Percentiles rank a stretch among this genome's conserved stretches.
These are phyloP conservation scores for Penicillium sp. DNA, from an alignment of 2,329 filamentous ascomycete genomes.

Conservation along the genomic window DNA sequence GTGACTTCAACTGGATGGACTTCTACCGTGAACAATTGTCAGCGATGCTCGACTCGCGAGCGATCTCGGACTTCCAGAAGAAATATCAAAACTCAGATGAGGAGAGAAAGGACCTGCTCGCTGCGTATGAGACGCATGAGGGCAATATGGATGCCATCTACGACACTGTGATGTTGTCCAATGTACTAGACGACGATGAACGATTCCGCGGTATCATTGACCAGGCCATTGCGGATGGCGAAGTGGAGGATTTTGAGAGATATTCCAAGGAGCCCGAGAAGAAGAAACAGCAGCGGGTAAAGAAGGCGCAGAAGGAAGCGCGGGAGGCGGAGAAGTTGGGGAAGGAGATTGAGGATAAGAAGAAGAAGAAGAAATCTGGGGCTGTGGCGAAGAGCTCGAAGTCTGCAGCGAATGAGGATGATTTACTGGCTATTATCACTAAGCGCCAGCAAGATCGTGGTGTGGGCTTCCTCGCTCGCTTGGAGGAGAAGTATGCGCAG, in stretches of 20 bases:
- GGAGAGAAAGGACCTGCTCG: constrained; percentile 73
- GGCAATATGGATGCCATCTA: constrained; percentile 78
- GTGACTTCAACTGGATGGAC: constrained; percentile 82
- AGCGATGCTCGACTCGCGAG: constrained; percentile 69
- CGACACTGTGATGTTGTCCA: constrained; percentile 79
- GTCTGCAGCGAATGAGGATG: constrained; percentile 37
- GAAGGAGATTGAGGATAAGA: constrained; percentile 70
- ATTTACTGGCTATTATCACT: constrained; percentile 71
- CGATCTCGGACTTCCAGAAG: constrained; percentile 71
- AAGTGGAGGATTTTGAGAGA: constrained; percentile 63
- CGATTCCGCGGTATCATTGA: constrained; percentile 80
- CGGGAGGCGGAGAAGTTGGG: constrained; percentile 72
- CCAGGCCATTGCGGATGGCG: constrained; percentile 67
- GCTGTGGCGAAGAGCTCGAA: constrained; percentile 32
- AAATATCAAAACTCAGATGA: constrained; percentile 85
- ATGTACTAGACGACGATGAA: constrained; percentile 79
- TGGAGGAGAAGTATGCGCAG: constrained; percentile 73
- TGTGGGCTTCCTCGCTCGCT: constrained; percentile 63
- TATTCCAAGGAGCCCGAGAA: constrained; percentile 74
- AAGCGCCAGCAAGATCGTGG: constrained; percentile 64
- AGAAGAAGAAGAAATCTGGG: constrained; percentile 59
- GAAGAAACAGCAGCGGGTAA: constrained; percentile 58
- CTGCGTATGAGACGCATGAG: constrained; percentile 68
- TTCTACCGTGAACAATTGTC: constrained; percentile 85
- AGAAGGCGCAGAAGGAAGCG: constrained; percentile 64